Evolutionary conservation across 2,329 filamentous ascomycete genomes (phyloP), one percentile per base, ranked within the genome.

Genomic region (Trematosphaeria pertusa): DNA sequence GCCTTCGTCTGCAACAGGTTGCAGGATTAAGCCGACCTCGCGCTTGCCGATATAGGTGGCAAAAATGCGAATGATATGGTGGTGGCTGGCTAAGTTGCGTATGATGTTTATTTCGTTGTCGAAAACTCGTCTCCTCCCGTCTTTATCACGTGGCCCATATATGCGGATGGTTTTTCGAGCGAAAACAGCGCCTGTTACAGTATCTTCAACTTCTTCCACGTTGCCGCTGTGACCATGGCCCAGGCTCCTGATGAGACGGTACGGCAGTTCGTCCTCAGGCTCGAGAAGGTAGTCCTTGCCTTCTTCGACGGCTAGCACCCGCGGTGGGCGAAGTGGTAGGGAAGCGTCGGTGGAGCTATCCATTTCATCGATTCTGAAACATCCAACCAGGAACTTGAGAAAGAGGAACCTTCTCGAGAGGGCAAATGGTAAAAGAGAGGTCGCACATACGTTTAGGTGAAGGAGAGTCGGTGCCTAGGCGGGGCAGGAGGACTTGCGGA

Each of bases 1-100:
- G 3, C 55, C 55, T 8, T 56, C 48, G 18, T 56, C 37, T 7
- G 60, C 56, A 2, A 58, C 56, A 46, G 37, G 61, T 10, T 50
- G 33, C 14, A 62, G 43, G 24, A 56, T 56, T n/a, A 61, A 11
- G 5, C 42, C 47, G 3, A 56, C 11, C 14, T 53, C 39, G 7
- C 34, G 33, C 10, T 42, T 30, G 4, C 37, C 20, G 14, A 40
- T 38, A 21, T 57, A 57, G 9, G 58, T 55, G 3, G 48, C 53
- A 21, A 50, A 54, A 4, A 61, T 30, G 1, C 41, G 38, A 18
- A 61, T 43, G 18, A 61, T 48, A 26, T 61, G 55, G 12, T 31
- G 46, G 22, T 58, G 50, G 3, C 21, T 17, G 6, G 15, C 35
- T 1, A 61, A 37, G 9, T 48, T 43, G 17, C 45, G 46, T 22